Conservation (phyloP, 2,329 filamentous ascomycete species). For the Fusarium hostae region DNA sequence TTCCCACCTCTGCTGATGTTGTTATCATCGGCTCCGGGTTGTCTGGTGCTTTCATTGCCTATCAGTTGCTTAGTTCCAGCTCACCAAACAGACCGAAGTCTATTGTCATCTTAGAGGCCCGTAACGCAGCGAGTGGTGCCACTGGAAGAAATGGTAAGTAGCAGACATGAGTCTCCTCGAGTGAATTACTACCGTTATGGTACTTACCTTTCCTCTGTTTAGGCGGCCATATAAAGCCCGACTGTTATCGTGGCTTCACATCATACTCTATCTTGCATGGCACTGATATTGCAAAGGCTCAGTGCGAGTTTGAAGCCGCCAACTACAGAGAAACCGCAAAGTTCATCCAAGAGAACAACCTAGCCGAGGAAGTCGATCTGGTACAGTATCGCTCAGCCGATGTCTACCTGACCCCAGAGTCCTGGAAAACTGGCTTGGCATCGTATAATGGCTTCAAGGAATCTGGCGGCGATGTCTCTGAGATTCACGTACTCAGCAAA, state of each 20-base stretch:
- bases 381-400: background rate
- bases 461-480: background rate
- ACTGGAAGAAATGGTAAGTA: background rate
- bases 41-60: background rate
- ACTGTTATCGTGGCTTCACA: background rate
- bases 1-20: background rate
- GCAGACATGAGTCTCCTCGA: too few species aligned
- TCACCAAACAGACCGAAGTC: background rate
- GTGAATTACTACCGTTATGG: too few species aligned
- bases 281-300: background rate
- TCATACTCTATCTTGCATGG: background rate
- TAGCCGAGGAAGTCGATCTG: background rate
- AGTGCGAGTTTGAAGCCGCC: background rate
- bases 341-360: background rate
- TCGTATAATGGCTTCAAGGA: background rate
- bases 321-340: background rate
- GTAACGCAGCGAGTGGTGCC: background rate
- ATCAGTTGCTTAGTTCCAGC: background rate
- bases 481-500: background rate
- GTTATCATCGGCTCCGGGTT: background rate
- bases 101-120: background rate
- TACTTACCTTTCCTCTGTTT: background rate
- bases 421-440: background rate
- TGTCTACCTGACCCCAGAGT: background rate
- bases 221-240: background rate